Evolutionary conservation across 495 filamentous ascomycete species (phyloP), one percentile per base, ranked within the genome.

Genomic region (Polyplosphaeria fusca): DNA sequence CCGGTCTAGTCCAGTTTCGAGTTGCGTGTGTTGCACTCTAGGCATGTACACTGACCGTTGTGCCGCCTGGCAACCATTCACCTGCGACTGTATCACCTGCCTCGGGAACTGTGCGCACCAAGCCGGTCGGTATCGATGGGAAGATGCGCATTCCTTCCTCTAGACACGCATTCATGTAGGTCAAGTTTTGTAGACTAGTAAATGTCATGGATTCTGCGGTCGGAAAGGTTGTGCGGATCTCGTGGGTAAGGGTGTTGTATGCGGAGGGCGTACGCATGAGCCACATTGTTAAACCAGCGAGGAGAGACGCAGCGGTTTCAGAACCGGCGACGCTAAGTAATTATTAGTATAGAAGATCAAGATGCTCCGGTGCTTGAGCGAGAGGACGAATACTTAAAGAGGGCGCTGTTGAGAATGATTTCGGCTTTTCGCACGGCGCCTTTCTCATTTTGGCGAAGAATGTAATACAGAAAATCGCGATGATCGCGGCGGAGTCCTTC

Each of bases 141-240:
- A 57, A 65, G 20, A 62, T 41, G n/a, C 69, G 30, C 30, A 64
- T 12, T 19, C 62, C 65, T 7, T 55, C 45, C 9, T 72, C 69
- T 0, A 73, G 40, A 20, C 49, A 60, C 2, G 48, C 56, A 14
- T 18, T 19, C 14, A 64, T 43, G 24, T 60, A 64, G 18, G 53
- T 59, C n/a, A 77, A 46, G 13, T 63, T 24, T 1, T 58, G 53
- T 0, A 76, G 23, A 1, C 59, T 66, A 19, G 67, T 64, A 37
- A 79, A 71, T 0, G 69, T 76, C 12, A 85, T 81, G 0, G 78
- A 73, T 0, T 61, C 58, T 0, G 70, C 66, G 3, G 27, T 37
- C 0, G 35, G 0, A 26, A 83, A 81, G 0, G 61, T n/a, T 4
- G 47, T 44, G 12, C 79, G 72, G n/a, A 85, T 69, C 44, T 83